These are phyloP conservation scores for Grosmannia serpens DNA, from an alignment of 2,329 filamentous ascomycete genomes.

Conservation along the genomic window DNA sequence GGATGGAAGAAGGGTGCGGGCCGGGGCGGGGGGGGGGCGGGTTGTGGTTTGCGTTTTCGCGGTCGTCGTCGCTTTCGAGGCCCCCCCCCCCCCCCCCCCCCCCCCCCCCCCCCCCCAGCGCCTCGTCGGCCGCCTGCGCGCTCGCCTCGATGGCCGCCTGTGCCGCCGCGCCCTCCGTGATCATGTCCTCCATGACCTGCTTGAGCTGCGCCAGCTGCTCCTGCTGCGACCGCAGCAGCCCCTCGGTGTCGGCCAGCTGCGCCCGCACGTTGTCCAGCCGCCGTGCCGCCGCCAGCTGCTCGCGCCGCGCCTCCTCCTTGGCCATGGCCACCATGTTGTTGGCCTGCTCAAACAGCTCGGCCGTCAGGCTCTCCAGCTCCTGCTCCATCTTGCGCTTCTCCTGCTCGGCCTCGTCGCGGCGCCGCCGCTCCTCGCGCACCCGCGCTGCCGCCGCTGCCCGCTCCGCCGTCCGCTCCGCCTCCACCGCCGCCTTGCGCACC, in stretches of 20 bases:
- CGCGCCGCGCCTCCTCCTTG: slow-evolving; percentile 76
- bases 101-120: background rate
- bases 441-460: slow-evolving; percentile 47
- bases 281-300: slow-evolving; percentile 69
- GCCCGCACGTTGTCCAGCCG: slow-evolving; percentile 79
- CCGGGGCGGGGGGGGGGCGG: no score
- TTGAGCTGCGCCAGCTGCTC: slow-evolving; percentile 90
- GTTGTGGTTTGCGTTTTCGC: slow-evolving; percentile 21
- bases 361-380: slow-evolving; percentile 81
- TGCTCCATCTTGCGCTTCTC: slow-evolving; percentile 85
- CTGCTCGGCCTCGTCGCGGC: slow-evolving; percentile 55
- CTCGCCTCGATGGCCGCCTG: slow-evolving; percentile 45
- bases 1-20: no score
- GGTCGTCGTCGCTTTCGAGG: slow-evolving; percentile 43
- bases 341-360: slow-evolving; percentile 92
- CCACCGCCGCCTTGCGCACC: slow-evolving; percentile 62
- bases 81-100: background rate
- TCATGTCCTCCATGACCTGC: slow-evolving; percentile 80
- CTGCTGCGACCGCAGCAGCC: slow-evolving; percentile 76
- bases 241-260: slow-evolving; percentile 79
- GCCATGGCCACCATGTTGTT: slow-evolving; percentile 96
- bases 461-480: slow-evolving; percentile 58
- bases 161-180: slow-evolving; percentile 37
- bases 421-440: slow-evolving; percentile 53
- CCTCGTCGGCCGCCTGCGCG: no score